Evolutionary conservation across 768 basidiomycete species (phyloP).

Genomic region (Rickenella mellea): DNA sequence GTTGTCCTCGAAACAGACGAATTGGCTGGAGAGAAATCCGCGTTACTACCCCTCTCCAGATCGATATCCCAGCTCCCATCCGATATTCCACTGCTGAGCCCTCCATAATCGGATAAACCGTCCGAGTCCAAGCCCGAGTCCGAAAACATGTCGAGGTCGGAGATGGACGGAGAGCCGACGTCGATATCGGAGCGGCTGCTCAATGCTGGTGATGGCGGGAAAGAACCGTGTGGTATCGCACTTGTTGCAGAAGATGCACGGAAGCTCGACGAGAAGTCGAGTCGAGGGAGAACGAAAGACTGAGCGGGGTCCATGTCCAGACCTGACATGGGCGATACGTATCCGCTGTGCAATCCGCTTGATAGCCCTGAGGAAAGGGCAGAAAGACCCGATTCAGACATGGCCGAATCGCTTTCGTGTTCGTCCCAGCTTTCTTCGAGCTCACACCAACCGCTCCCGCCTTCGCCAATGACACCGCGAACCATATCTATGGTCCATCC

Average conservation of each 20-base stretch:
- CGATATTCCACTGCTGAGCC: not conserved
- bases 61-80: not conserved
- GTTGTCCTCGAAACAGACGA: not conserved
- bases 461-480: conserved; percentile 58
- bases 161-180: not conserved
- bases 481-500: conserved; percentile 69
- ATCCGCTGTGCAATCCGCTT: not conserved
- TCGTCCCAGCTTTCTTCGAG: conserved; percentile 22
- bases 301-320: conserved; percentile 43
- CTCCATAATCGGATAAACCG: not conserved
- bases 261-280: conserved; percentile 59
- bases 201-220: not conserved
- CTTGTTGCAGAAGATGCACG: conserved; percentile 8
- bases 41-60: no score
- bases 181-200: not conserved
- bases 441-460: conserved; percentile 66
- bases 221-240: no score
- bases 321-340: not conserved
- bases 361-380: not conserved
- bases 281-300: conserved; percentile 68
- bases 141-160: no score
- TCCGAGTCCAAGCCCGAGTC: not conserved
- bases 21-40: no score
- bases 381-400: no score
- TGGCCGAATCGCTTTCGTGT: not conserved